Base-by-base conservation (phyloP, 805 yeast species). In the Tetrapisispora phaffii region DNA sequence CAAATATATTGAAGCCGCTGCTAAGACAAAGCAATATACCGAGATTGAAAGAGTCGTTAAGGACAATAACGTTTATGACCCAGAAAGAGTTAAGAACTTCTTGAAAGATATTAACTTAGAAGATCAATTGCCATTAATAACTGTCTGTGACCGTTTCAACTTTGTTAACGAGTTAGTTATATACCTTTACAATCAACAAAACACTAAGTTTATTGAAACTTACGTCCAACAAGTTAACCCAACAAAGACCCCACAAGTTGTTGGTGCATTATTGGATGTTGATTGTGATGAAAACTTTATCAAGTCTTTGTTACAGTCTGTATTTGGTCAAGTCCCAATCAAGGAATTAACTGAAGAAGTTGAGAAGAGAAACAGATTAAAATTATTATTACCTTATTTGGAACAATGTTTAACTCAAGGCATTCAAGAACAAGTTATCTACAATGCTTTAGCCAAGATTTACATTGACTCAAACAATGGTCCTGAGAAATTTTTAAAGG, bases 221-320 rank as follows among this genome's bases (percentile, higher is more conserved):
- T 93, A 90, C 60, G 98, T 93, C 46, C 97, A 93, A 71, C 95
- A 88, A 63, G 97, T 93, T 43, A 93, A 93, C 69, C 96, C 98
- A 44, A 73, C 94, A 8, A 86, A 85, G 64, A 86, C 99, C 16
- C 95, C 98, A 7, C 95, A 89, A 67, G 99, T 93, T 51, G 77
- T 93, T 59, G 98, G 96, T 50, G 97, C 95, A 39, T 74, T 93
- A 59, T 73, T 93, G 54, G 99, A 93, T 64, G 97, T 93, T 55
- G 99, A 93, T 67, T 89, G 97, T 69, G 97, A 93, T 55, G 98
- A 93, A 67, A 67, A 69, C 46, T 82, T 87, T 56, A 87, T 93
- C 63, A 83, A 86, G 70, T 74, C 77, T 44, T 72, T 93, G 58
- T 74, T 93, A 55, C 76, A 74, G 60, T 81, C 95, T 21, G 97